Percentiles rank a stretch among this genome's conserved stretches.
These are phyloP conservation scores for Pseudogymnoascus sp. DNA, from an alignment of 2,329 filamentous ascomycete genomes.

Conservation along the genomic window DNA sequence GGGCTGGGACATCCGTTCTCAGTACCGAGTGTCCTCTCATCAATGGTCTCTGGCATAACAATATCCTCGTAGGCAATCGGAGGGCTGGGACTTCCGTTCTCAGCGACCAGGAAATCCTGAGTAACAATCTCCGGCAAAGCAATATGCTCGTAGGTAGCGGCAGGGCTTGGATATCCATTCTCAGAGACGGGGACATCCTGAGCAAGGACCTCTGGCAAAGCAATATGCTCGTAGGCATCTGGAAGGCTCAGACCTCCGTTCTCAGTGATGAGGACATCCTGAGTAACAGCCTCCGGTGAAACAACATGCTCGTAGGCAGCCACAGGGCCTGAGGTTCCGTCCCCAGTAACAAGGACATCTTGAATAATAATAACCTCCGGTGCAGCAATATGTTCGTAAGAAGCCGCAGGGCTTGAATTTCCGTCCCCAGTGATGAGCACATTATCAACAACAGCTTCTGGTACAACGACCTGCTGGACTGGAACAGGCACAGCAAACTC, in stretches of 20 bases:
- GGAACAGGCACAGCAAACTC: neutral
- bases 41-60: neutral
- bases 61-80: neutral
- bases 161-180: too few species aligned
- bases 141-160: neutral
- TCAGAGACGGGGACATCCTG: too few species aligned
- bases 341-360: neutral
- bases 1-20: neutral
- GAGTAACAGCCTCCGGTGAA: too few species aligned
- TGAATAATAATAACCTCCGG: neutral
- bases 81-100: too few species aligned
- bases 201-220: too few species aligned
- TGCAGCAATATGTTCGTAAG: neutral
- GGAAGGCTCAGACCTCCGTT: too few species aligned
- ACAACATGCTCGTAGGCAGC: neutral
- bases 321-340: neutral
- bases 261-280: too few species aligned
- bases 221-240: too few species aligned
- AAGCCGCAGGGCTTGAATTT: neutral
- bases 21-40: neutral
- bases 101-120: too few species aligned
- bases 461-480: too few species aligned
- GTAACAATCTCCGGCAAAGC: neutral
- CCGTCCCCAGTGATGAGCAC: neutral
- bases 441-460: neutral